A percentile compares a stretch with the other conserved stretches of the same genome.
Conservation (phyloP, 768 basidiomycete species). For the Scleroderma bovista region DNA sequence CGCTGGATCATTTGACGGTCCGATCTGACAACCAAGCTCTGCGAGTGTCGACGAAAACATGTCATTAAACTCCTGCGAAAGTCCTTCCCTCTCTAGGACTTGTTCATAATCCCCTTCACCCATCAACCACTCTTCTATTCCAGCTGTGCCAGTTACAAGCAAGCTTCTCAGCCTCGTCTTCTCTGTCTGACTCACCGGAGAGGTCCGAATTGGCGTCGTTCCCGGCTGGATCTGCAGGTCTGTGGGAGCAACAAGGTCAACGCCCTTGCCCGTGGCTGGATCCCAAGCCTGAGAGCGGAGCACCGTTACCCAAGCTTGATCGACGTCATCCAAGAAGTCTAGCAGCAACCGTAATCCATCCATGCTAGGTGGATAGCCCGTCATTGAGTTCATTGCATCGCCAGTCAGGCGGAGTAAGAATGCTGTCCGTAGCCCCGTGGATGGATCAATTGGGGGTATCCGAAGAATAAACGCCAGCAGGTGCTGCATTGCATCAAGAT, state of each 20-base stretch:
- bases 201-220: constrained; percentile 28
- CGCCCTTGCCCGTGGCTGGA: constrained; percentile 35
- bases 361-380: constrained; percentile 50
- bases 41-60: constrained; percentile 58
- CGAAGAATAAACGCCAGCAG: constrained; percentile 62
- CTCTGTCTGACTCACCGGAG: constrained; percentile 65
- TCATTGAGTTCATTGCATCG: constrained; percentile 54
- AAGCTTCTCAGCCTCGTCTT: constrained; percentile 64
- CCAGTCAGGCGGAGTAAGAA: constrained; percentile 70
- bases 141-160: constrained; percentile 51
- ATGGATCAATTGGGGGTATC: constrained; percentile 70
- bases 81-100: constrained; percentile 44
- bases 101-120: constrained; percentile 24
- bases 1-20: constrained; percentile 16
- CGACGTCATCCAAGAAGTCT: constrained; percentile 68
- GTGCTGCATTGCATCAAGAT: constrained; percentile 51
- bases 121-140: constrained; percentile 66
- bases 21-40: constrained; percentile 51
- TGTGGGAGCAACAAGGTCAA: constrained; percentile 39
- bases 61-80: constrained; percentile 60
- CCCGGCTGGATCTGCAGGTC: constrained; percentile 26
- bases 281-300: constrained; percentile 67
- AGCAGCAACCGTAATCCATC: constrained; percentile 47
- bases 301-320: constrained; percentile 68
- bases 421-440: constrained; percentile 57